phyloP scores from a whole-genome alignment of 495 filamentous ascomycete genomes.

The Bacidia rubella region DNA sequence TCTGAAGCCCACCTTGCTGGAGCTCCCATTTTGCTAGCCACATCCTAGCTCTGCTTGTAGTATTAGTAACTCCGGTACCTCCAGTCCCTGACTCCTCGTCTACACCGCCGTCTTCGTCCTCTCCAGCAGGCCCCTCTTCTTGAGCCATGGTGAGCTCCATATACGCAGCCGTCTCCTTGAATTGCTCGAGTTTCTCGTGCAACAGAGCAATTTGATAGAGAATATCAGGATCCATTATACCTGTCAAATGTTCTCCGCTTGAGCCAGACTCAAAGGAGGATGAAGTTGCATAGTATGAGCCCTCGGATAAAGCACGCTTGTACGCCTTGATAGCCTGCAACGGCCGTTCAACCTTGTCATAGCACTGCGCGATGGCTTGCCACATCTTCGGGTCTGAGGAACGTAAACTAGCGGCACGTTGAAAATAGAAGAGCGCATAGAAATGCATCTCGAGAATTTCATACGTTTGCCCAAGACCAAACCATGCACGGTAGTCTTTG shows the following conservation, averaged over 20 bases:
- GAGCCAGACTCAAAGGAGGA: slow-evolving; percentile 23
- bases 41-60: slow-evolving; percentile 82
- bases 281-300: slow-evolving; percentile 47
- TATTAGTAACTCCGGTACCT: slow-evolving; percentile 67
- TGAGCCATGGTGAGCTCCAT: slow-evolving; percentile 93
- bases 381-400: slow-evolving; percentile 98
- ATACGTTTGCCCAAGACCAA: slow-evolving; percentile 92
- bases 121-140: slow-evolving; percentile 39
- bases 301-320: slow-evolving; percentile 77
- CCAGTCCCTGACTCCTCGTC: slow-evolving; percentile 27
- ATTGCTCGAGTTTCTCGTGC: slow-evolving; percentile 65
- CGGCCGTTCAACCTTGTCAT: slow-evolving; percentile 70
- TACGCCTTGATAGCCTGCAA: slow-evolving; percentile 84
- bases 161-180: slow-evolving; percentile 69
- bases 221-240: slow-evolving; percentile 74
- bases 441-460: slow-evolving; percentile 96
- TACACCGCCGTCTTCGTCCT: slow-evolving; percentile 35
- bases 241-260: slow-evolving; percentile 24
- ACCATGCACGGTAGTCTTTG: slow-evolving; percentile 96
- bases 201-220: slow-evolving; percentile 79
- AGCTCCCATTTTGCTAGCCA: slow-evolving; percentile 85
- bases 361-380: slow-evolving; percentile 86
- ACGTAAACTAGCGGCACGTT: slow-evolving; percentile 78
- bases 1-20: slow-evolving; percentile 52
- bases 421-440: slow-evolving; percentile 95